A percentile compares a stretch with the other conserved stretches of the same genome.
Conservation (phyloP, 352 stramenopile genomes). For the Globisporangium polare region DNA sequence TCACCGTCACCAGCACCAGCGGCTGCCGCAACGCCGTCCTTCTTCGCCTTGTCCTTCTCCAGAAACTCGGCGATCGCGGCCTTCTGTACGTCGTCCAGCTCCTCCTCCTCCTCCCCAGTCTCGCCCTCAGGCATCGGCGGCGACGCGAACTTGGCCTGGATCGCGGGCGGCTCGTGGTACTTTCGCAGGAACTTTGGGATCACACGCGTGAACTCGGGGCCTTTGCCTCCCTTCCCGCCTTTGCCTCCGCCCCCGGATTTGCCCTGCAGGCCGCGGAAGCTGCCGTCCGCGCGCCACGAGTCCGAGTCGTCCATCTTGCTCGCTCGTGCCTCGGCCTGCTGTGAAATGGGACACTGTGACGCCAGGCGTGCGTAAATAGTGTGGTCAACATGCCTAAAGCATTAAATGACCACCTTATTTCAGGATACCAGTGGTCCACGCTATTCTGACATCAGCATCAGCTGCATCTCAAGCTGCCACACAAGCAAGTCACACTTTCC, state of each 20-base stretch:
- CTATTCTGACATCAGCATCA: neutral
- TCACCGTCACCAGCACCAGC: slow-evolving; percentile 12
- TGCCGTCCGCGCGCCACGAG: slow-evolving; percentile 66
- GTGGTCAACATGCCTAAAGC: neutral
- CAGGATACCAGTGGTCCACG: neutral
- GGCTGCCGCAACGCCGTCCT: slow-evolving; percentile 21
- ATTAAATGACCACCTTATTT: too few species aligned
- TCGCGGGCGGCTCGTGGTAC: slow-evolving; percentile 55
- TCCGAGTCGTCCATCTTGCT: slow-evolving; percentile 61
- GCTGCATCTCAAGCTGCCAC: too few species aligned
- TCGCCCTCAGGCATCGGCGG: slow-evolving; percentile 34
- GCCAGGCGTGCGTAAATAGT: neutral
- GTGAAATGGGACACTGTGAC: neutral
- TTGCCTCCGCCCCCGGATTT: slow-evolving; percentile 24
- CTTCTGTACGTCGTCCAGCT: slow-evolving; percentile 80
- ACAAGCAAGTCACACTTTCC: neutral
- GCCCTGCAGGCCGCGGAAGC: slow-evolving; percentile 48
- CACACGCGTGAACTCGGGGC: slow-evolving; percentile 74
- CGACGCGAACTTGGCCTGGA: slow-evolving; percentile 68
- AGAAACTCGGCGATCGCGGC: slow-evolving; percentile 73
- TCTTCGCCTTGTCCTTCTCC: slow-evolving; percentile 42
- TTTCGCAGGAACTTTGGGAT: slow-evolving; percentile 84
- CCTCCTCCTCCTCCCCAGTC: slow-evolving; percentile 49
- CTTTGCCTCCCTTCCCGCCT: slow-evolving; percentile 24
- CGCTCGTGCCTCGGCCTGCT: neutral